Conservation (phyloP, 2,329 filamentous ascomycete species). For the Botrytis cinerea region DNA sequence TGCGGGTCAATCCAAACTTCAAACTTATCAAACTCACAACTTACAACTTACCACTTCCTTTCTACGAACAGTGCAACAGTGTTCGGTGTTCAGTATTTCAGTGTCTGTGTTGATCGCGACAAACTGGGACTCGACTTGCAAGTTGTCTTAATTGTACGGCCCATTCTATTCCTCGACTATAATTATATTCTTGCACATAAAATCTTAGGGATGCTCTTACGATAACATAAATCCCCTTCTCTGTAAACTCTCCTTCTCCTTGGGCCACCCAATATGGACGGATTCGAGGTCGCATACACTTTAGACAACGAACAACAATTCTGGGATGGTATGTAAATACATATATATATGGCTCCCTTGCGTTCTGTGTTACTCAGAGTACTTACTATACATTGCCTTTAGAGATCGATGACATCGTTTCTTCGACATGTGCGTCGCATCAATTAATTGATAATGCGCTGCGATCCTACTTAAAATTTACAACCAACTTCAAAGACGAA, state of each 20-base stretch:
- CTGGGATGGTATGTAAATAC: slow-evolving; percentile 70
- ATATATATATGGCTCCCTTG: slow-evolving; percentile 15
- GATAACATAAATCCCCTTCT: slow-evolving; percentile 31
- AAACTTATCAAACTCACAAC: background rate
- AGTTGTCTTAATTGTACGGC: background rate
- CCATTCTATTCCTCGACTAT: slow-evolving; percentile 12
- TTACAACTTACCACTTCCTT: background rate
- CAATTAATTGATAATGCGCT: slow-evolving; percentile 80
- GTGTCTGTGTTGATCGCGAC: slow-evolving; percentile 26
- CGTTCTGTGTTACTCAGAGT: background rate
- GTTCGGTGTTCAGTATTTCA: slow-evolving; percentile 9
- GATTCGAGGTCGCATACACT: slow-evolving; percentile 67
- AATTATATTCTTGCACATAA: slow-evolving; percentile 20
- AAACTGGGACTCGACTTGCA: slow-evolving; percentile 5
- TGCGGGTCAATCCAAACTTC: slow-evolving; percentile 22
- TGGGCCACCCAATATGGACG: slow-evolving; percentile 43
- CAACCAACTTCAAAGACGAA: slow-evolving; percentile 72
- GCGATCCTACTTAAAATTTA: slow-evolving; percentile 79
- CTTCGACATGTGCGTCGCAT: slow-evolving; percentile 57
- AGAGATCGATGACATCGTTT: slow-evolving; percentile 70
- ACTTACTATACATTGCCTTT: slow-evolving; percentile 21
- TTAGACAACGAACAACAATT: slow-evolving; percentile 83
- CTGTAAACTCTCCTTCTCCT: slow-evolving; percentile 3
- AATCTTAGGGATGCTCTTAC: slow-evolving; percentile 36
- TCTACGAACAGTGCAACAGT: slow-evolving; percentile 17